phyloP scores from a whole-genome alignment of 352 stramenopile genomes.

The Blastocystis sp. region DNA sequence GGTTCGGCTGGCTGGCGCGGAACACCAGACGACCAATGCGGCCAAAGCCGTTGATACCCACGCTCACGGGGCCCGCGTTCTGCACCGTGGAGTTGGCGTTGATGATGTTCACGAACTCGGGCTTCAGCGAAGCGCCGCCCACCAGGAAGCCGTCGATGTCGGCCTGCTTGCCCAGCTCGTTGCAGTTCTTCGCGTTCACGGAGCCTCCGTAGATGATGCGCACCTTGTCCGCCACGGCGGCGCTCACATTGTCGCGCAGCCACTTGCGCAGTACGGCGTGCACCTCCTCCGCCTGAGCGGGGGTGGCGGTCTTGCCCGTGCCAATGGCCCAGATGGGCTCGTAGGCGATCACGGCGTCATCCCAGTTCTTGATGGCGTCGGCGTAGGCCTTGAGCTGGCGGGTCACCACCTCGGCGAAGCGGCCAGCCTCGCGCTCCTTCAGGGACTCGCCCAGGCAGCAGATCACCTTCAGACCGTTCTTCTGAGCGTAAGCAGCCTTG shows the following conservation, averaged over 20 bases:
- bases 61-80: conserved; percentile 76
- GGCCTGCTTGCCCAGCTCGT: conserved; percentile 85
- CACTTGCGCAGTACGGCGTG: conserved; percentile 89
- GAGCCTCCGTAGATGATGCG: conserved; percentile 89
- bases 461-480: conserved; percentile 89
- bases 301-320: conserved; percentile 80
- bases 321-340: too few relatives aligned
- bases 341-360: neutral
- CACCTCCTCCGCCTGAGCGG: conserved; percentile 95
- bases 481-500: conserved; percentile 87
- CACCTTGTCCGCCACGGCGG: conserved; percentile 76
- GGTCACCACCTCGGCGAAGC: conserved; percentile 88
- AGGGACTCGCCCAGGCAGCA: conserved; percentile 94
- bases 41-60: conserved; percentile 98
- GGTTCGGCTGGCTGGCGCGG: conserved; percentile 82
- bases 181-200: conserved; percentile 85
- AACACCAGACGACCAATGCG: conserved; percentile 94
- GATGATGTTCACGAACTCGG: conserved; percentile 94
- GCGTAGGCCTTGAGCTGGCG: conserved; percentile 86
- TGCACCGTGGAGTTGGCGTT: conserved; percentile 76
- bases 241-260: conserved; percentile 84
- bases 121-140: conserved; percentile 84
- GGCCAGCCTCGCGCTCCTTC: conserved; percentile 83
- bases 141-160: conserved; percentile 86
- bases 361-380: conserved; percentile 85